Conservation (phyloP, 2,329 filamentous ascomycete genomes). For the Trichoderma cornu-damae region DNA sequence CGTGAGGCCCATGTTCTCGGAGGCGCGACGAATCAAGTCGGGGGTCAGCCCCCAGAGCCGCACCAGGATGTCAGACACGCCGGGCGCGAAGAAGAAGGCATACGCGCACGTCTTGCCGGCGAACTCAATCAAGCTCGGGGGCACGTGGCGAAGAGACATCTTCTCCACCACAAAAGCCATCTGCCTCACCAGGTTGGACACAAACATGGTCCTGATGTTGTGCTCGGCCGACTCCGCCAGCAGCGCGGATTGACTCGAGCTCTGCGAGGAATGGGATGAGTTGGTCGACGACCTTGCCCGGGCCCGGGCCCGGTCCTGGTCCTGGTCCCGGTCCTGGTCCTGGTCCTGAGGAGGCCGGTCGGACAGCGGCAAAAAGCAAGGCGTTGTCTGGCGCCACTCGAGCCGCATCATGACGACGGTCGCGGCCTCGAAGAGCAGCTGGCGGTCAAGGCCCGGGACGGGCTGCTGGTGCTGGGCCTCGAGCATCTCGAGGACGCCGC, state of each 20-base stretch:
- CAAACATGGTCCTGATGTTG: conserved; percentile 83
- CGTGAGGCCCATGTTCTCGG: conserved; percentile 63
- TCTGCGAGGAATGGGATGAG: conserved; percentile 57
- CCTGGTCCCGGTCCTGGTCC: too few species aligned
- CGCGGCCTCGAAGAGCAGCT: conserved; percentile 71
- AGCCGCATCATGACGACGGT: conserved; percentile 80
- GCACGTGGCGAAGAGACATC: conserved; percentile 69
- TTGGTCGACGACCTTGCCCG: conserved; percentile 44
- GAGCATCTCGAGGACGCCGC: conserved; percentile 71
- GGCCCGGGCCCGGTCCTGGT: too few species aligned
- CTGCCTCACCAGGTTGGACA: conserved; percentile 74
- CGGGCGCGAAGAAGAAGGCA: conserved; percentile 87
- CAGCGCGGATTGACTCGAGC: conserved; percentile 57
- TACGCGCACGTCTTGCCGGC: conserved; percentile 88
- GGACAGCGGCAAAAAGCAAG: conserved; percentile 58
- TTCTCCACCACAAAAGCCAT: conserved; percentile 85
- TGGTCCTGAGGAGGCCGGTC: conserved; percentile 49
- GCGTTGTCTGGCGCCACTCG: conserved; percentile 76
- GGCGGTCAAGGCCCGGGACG: conserved; percentile 77
- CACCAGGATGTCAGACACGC: conserved; percentile 76
- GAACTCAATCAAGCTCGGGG: conserved; percentile 68
- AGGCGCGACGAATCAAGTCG: conserved; percentile 63
- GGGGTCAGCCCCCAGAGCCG: conserved; percentile 72
- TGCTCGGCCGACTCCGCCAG: conserved; percentile 69
- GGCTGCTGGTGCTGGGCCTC: conserved; percentile 63